Percentiles rank a stretch among this genome's conserved stretches.
These are phyloP conservation scores for Coniferiporia sulphurascens DNA, from an alignment of 1,284 basidiomycete species.

Conservation along the genomic window DNA sequence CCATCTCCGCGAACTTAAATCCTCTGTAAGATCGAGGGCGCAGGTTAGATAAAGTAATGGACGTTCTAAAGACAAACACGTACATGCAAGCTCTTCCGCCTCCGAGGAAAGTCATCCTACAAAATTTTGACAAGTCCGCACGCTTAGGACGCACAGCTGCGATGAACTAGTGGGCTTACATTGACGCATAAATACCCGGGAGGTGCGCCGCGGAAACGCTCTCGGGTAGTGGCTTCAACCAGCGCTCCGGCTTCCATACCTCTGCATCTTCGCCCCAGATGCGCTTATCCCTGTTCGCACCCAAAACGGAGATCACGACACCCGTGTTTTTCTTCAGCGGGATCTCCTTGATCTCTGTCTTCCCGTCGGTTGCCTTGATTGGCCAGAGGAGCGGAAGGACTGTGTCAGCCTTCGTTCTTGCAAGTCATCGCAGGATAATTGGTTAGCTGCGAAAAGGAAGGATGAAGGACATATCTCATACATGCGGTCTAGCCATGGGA, in stretches of 20 bases:
- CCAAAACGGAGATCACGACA: conserved; percentile 19
- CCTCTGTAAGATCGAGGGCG: not conserved
- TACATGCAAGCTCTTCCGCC: conserved; percentile 21
- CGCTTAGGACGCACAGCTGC: not conserved
- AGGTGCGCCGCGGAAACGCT: conserved; percentile 13
- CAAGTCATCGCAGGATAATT: not conserved
- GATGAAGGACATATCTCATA: conserved; percentile 6
- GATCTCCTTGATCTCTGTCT: conserved; percentile 13
- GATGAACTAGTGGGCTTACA: conserved; percentile 10
- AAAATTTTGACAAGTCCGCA: not conserved
- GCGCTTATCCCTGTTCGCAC: conserved; percentile 15
- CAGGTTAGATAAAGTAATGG: not conserved
- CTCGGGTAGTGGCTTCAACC: conserved; percentile 16
- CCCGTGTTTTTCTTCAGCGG: conserved; percentile 14
- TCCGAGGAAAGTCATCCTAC: conserved; percentile 20
- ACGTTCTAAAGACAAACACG: not conserved
- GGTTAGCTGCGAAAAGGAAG: not conserved
- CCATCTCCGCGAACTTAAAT: conserved; percentile 18
- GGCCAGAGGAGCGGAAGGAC: conserved; percentile 19
- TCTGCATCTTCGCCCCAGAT: conserved; percentile 21
- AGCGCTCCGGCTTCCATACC: conserved; percentile 18
- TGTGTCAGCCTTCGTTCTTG: conserved; percentile 16
- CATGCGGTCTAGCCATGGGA: conserved; percentile 14
- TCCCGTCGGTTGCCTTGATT: conserved; percentile 14
- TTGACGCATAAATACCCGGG: conserved; percentile 20